Percentiles rank a stretch among this genome's conserved stretches.
These are phyloP conservation scores for Paraconiothyrium brasiliense DNA, from an alignment of 2,329 filamentous ascomycete species.

Conservation along the genomic window DNA sequence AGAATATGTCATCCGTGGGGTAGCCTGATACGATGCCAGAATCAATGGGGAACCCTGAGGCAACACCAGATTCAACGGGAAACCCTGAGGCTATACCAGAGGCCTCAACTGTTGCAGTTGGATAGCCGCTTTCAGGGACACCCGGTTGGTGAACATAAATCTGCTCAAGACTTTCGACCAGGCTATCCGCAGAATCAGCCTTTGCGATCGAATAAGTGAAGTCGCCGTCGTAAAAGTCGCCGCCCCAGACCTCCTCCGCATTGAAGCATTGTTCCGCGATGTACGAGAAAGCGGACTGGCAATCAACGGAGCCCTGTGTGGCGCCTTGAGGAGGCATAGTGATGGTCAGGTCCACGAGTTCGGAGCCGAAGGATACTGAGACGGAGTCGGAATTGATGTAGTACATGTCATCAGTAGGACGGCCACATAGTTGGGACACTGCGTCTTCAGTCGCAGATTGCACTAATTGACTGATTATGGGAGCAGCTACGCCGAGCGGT, in stretches of 20 bases:
- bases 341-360: background rate
- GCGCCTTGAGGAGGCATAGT: background rate
- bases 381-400: background rate
- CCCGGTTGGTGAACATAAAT: background rate
- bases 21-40: background rate
- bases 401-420: conserved; percentile 1
- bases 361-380: background rate
- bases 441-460: background rate
- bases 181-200: background rate
- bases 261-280: background rate
- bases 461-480: background rate
- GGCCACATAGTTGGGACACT: background rate
- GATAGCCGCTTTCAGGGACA: background rate
- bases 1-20: background rate
- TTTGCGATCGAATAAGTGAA: background rate
- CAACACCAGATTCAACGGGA: background rate
- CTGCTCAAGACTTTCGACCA: background rate
- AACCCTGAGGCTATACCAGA: background rate
- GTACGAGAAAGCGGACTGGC: background rate
- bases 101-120: background rate
- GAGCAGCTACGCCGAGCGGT: background rate
- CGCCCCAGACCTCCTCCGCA: background rate
- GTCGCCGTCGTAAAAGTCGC: background rate
- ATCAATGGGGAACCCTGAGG: background rate
- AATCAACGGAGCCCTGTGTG: background rate